A percentile compares a stretch with the other conserved stretches of the same genome.
These are phyloP conservation scores for Filobasidium floriforme DNA, from an alignment of 768 basidiomycete species.

Conservation along the genomic window DNA sequence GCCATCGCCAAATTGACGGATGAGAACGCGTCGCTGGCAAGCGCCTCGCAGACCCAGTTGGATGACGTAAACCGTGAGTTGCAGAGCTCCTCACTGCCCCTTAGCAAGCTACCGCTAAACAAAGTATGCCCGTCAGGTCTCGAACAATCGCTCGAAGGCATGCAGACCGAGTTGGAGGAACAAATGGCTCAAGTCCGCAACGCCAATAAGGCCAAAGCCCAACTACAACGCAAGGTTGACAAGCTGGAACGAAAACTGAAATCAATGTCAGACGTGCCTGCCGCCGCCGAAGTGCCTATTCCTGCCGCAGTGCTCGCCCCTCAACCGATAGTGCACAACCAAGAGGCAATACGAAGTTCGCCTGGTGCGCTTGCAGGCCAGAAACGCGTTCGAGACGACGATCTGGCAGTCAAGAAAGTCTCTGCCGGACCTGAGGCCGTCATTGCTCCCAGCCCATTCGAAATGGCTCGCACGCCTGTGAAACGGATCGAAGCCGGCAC, in stretches of 20 bases:
- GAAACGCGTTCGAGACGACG: conserved; percentile 13
- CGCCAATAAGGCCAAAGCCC: conserved; percentile 16
- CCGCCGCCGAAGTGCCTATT: neutral
- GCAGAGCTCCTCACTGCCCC: neutral
- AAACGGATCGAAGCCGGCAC: neutral
- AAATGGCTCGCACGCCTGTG: conserved; percentile 13
- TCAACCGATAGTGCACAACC: neutral
- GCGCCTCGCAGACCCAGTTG: neutral
- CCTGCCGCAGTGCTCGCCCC: neutral
- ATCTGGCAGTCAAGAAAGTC: neutral
- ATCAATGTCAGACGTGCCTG: neutral
- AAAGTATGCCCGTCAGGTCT: neutral
- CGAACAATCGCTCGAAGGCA: conserved; percentile 10
- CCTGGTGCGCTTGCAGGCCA: conserved; percentile 6
- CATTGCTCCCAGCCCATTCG: conserved; percentile 15
- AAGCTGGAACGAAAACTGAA: conserved; percentile 21
- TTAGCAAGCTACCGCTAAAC: neutral
- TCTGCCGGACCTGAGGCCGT: conserved; percentile 4
- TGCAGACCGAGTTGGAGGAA: conserved; percentile 21
- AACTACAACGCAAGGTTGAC: conserved; percentile 18
- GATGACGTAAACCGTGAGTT: conserved; percentile 2
- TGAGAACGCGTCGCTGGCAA: neutral
- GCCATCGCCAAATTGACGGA: neutral
- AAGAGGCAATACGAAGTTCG: neutral
- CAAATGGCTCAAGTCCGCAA: conserved; percentile 19